A percentile compares a stretch with the other conserved stretches of the same genome.
Evolutionary conservation across 2,329 filamentous ascomycete species (phyloP).

Genomic region (Cercospora nicotianae): DNA sequence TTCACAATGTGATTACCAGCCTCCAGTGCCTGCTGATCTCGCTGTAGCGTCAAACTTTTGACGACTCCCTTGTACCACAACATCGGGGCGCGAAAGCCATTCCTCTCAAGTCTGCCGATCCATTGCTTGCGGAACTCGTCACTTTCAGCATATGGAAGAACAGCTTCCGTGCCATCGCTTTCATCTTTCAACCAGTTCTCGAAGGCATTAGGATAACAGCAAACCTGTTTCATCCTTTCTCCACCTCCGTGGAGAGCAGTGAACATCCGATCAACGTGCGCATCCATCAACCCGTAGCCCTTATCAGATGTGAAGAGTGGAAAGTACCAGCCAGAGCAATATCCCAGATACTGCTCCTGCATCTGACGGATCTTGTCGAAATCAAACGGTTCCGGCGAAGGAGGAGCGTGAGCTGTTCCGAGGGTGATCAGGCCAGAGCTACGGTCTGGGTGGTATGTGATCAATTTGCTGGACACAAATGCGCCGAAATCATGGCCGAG

Average conservation of each 20-base stretch:
- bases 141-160: slow-evolving; percentile 39
- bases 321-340: slow-evolving; percentile 46
- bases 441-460: slow-evolving; percentile 44
- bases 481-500: slow-evolving; percentile 55
- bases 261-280: slow-evolving; percentile 17
- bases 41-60: slow-evolving; percentile 31
- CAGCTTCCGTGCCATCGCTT: slow-evolving; percentile 13
- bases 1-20: slow-evolving; percentile 15
- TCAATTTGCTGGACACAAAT: slow-evolving; percentile 44
- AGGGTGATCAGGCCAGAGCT: slow-evolving; percentile 46
- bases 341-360: slow-evolving; percentile 41
- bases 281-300: slow-evolving; percentile 39
- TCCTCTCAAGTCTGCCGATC: slow-evolving; percentile 34
- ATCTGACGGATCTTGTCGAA: slow-evolving; percentile 39
- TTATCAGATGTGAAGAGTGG: slow-evolving; percentile 46
- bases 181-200: slow-evolving; percentile 28
- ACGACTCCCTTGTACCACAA: slow-evolving; percentile 39
- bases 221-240: slow-evolving; percentile 37
- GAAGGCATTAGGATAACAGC: slow-evolving; percentile 41
- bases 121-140: slow-evolving; percentile 37
- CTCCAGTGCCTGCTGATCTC: slow-evolving; percentile 33
- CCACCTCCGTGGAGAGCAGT: slow-evolving; percentile 24
- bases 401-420: slow-evolving; percentile 46
- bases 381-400: slow-evolving; percentile 39
- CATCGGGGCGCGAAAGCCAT: slow-evolving; percentile 39